Conservation (phyloP, 2,329 filamentous ascomycete species). For the Fusarium chaquense region DNA sequence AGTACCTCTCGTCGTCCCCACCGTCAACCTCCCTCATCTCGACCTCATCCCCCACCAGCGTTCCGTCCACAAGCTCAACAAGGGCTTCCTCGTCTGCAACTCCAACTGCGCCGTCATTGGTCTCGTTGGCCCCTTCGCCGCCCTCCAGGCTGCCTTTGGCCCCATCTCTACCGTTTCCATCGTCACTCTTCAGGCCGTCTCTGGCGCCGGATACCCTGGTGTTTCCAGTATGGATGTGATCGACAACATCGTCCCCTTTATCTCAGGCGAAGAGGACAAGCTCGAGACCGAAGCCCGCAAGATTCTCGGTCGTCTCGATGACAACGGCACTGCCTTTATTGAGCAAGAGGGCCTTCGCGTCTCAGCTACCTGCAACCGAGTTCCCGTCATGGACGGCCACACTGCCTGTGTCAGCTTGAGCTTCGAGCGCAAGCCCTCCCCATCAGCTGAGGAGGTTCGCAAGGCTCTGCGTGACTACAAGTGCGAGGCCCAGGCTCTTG, state of each 20-base stretch:
- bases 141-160: constrained; percentile 87
- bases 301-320: constrained; percentile 84
- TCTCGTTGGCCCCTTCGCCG: constrained; percentile 93
- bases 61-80: constrained; percentile 75
- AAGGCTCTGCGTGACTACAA: constrained; percentile 83
- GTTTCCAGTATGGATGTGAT: constrained; percentile 95
- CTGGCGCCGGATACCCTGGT: constrained; percentile 90
- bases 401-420: constrained; percentile 91
- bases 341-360: constrained; percentile 81
- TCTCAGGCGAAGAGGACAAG: constrained; percentile 95
- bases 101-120: constrained; percentile 98
- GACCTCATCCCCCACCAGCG: constrained; percentile 91
- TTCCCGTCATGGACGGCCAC: constrained; percentile 95
- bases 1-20: constrained; percentile 93
- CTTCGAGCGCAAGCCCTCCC: constrained; percentile 81
- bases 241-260: constrained; percentile 96
- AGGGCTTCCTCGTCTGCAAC: constrained; percentile 96
- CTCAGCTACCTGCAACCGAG: constrained; percentile 90
- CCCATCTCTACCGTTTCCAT: constrained; percentile 80
- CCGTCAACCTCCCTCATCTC: constrained; percentile 90
- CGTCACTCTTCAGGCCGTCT: constrained; percentile 95
- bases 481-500: constrained; percentile 83
- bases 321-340: constrained; percentile 77
- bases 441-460: constrained; percentile 80
- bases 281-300: constrained; percentile 94